These are phyloP conservation scores for Coniochaeta ligniaria DNA, from an alignment of 2,329 filamentous ascomycete species.

Conservation along the genomic window DNA sequence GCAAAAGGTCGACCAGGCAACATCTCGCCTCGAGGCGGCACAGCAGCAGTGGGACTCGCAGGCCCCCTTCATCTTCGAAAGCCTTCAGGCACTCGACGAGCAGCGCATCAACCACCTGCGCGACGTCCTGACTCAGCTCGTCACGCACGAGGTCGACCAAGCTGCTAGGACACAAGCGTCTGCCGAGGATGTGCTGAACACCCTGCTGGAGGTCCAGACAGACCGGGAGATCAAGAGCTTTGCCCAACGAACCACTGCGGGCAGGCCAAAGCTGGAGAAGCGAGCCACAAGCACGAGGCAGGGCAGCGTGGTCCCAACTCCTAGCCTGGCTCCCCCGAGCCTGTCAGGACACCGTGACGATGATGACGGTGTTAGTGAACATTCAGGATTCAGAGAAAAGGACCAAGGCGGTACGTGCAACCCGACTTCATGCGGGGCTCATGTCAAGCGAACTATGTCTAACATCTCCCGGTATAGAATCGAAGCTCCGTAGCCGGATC, in stretches of 20 bases:
- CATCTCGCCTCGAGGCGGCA: conserved; percentile 68
- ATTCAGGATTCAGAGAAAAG: conserved; percentile 32
- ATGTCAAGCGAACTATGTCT: background rate
- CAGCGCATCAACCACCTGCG: conserved; percentile 81
- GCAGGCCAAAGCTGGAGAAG: conserved; percentile 35
- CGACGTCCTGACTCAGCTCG: conserved; percentile 83
- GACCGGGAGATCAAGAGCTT: conserved; percentile 80
- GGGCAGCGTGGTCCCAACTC: conserved; percentile 24
- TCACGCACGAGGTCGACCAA: conserved; percentile 87
- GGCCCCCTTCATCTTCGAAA: conserved; percentile 91
- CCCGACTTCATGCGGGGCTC: background rate
- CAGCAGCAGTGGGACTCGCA: conserved; percentile 86
- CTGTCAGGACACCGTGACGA: conserved; percentile 20
- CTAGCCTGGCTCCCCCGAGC: conserved; percentile 21
- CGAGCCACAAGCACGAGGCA: conserved; percentile 24
- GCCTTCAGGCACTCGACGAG: conserved; percentile 85
- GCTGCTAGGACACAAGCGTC: conserved; percentile 68
- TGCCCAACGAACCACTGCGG: conserved; percentile 33
- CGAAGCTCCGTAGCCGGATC: conserved; percentile 54
- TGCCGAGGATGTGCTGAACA: conserved; percentile 73
- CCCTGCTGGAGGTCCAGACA: conserved; percentile 80
- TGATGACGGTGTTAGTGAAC: conserved; percentile 37
- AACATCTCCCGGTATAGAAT: conserved; percentile 27
- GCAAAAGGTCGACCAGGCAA: conserved; percentile 70
- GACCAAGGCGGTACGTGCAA: background rate